A percentile compares a stretch with the other conserved stretches of the same genome.
Evolutionary conservation across 2,329 filamentous ascomycete genomes (phyloP).

Genomic region (Ophiostoma perfectum): DNA sequence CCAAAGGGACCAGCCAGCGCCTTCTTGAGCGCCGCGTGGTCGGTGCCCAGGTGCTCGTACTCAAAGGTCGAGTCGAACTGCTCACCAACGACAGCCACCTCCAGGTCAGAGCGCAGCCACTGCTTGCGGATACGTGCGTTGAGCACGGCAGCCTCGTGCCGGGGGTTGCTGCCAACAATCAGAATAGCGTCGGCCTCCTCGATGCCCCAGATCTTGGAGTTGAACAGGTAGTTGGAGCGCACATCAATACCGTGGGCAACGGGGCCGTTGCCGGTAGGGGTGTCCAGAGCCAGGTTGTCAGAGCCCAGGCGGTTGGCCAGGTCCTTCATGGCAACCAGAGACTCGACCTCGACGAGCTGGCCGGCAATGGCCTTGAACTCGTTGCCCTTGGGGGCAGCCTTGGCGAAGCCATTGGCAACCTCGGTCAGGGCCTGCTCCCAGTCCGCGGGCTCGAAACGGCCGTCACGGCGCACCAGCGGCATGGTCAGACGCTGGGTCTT

Average conservation of each 20-base stretch:
- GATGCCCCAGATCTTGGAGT: slow-evolving; percentile 88
- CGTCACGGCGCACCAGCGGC: slow-evolving; percentile 78
- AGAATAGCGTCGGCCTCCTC: slow-evolving; percentile 91
- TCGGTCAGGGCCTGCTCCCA: slow-evolving; percentile 95
- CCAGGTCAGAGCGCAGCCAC: slow-evolving; percentile 90
- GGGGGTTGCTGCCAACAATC: slow-evolving; percentile 88
- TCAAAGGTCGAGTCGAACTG: slow-evolving; percentile 92
- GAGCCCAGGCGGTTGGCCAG: slow-evolving; percentile 94
- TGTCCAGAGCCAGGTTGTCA: slow-evolving; percentile 90
- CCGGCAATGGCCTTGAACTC: slow-evolving; percentile 96
- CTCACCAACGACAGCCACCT: slow-evolving; percentile 87
- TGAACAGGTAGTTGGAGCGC: slow-evolving; percentile 92
- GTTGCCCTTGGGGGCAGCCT: slow-evolving; percentile 75
- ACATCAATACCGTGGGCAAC: slow-evolving; percentile 90
- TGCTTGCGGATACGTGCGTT: slow-evolving; percentile 98
- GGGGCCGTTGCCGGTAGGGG: slow-evolving; percentile 74
- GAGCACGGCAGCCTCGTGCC: slow-evolving; percentile 89
- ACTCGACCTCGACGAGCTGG: slow-evolving; percentile 85
- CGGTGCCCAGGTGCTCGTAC: slow-evolving; percentile 80
- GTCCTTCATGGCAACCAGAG: slow-evolving; percentile 94
- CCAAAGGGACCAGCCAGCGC: slow-evolving; percentile 82
- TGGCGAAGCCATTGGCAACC: slow-evolving; percentile 73
- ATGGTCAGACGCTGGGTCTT: slow-evolving; percentile 95
- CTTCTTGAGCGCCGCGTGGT: slow-evolving; percentile 74
- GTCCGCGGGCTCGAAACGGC: slow-evolving; percentile 84